Base-by-base conservation (phyloP, 129 eudicot species). In the Helianthus tuberosus region DNA sequence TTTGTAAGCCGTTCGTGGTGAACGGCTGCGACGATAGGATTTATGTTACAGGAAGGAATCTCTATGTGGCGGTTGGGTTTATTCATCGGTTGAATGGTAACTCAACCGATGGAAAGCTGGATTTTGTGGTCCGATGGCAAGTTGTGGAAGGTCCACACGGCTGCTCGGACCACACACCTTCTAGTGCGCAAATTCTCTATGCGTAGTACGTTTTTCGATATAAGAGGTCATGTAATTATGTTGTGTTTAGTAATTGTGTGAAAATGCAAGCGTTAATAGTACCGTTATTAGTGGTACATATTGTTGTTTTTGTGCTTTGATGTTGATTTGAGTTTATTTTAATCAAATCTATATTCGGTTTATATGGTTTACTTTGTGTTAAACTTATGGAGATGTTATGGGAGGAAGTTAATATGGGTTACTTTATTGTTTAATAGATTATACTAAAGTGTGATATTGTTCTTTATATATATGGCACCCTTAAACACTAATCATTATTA, bases 1-100 rank as follows among this genome's bases (percentile, higher is more conserved):
- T 93, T 73, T 86, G 96, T 83, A 93, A 93, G 80, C 98, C 98
- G 20, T 90, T 93, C 50, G 83, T 84, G 0, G 96, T 90, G 15
- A 88, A 73, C 50, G 84, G 90, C 2, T 78, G 74, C 41, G 82
- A 79, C 6, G 63, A 66, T n/a, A 86, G 29, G 58, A 90, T 93
- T 29, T 87, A 86, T 81, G 96, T 93, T 32, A 87, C 84, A 0
- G 96, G 98, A 39, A 82, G 82, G 35, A 75, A 84, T 53, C 87
- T 90, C 23, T 84, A 81, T 75, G 87, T 93, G 20, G 98, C 98
- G 0, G 85, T 90, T 71, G 98, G 96, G 49, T n/a, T 43, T 46
- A 72, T 79, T 57, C n/a, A 54, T 54, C 84, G 65, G 75, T 20
- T 53, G 64, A 29, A 35, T 8, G 7, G 6, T 5, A 48, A 15